Evolutionary conservation across 306 rosid genomes (phyloP), one percentile per base, ranked within the genome.

Genomic region (Quercus robur): DNA sequence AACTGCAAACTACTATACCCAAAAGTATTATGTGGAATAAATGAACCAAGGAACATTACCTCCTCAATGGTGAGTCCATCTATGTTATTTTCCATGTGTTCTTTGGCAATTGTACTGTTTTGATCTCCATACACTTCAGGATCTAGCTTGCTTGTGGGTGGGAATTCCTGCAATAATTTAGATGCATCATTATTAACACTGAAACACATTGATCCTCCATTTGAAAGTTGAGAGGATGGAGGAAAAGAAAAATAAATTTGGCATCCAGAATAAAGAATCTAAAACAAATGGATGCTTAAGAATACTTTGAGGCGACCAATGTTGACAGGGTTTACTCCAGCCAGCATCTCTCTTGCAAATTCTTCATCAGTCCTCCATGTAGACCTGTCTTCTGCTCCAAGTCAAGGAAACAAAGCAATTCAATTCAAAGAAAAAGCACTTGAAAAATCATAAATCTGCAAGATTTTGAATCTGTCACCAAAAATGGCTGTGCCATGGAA

Each of bases 341-440:
- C 98, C 56, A 94, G 58, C 94, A 94, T 91, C 77, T 94, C 97
- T 84, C 97, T 88, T 10, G 92, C 87, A 81, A 94, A 92, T 73
- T 94, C 97, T 74, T 94, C 94, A 28, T 94, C 97, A 0, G 95
- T 90, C 73, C 90, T 88, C 97, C 97, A 94, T 7, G 94, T 93
- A 30, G 86, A 79, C 81, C 73, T 85, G 74, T 90, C 86, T 81
- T 88, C 97, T 94, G 77, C 79, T 72, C 88, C 80, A 81, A 78
- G 78, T 66, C 71, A 84, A 82, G 10, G 72, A 64, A 74, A 84
- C 73, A 31, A 2, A 59, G 76, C 8, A 61, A 68, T 59, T 59
- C 67, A 69, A 77, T 13, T 12, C 5, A 31, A 66, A 17, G 7
- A 1, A 66, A 66, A 7, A 18, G 23, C 3, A 31, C 3, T 66